Evolutionary conservation across 2,329 filamentous ascomycete genomes (phyloP), one percentile per base, ranked within the genome.

Genomic region (Hypoxylon sp.): DNA sequence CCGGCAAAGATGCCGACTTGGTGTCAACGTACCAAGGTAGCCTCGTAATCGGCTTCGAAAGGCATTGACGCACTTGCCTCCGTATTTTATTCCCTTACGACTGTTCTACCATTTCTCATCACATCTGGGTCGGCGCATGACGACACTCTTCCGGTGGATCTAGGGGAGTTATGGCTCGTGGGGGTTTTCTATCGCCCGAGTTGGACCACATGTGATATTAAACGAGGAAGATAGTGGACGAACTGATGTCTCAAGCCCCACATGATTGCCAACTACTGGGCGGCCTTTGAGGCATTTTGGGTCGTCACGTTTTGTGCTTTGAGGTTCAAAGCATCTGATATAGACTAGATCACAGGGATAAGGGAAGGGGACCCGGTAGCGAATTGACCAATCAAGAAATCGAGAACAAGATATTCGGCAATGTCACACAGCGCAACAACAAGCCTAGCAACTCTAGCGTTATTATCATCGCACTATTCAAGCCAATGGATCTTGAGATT

Each of bases 241-340:
- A 66, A 61, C 22, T 37, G 46, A 61, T 48, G 55, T 46, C 39
- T 8, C 48, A 44, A 55, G 59, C 51, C 52, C 57, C 66, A 64
- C 53, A 44, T 29, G 37, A 22, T 22, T 46, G 22, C 22, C 17
- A 61, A 61, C 58, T 55, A 58, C 63, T 55, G 59, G 53, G 61
- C 44, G n/a, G 19, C 3, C 29, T 11, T 55, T 63, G 65, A 67
- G 65, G 64, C 52, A 66, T 66, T 68, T 66, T 68, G 65, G 61
- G 35, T 66, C 65, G 51, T 71, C 65, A 71, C 68, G 26, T 66
- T 65, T 55, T 68, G 65, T 66, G 58, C 65, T 59, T 68, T 54
- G 52, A 59, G 44, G 29, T 60, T 62, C 58, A 59, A 64, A 67
- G 57, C 57, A 58, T 62, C 52, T 65, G 55, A 67, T 67, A 64